Evolutionary conservation across 169 alveolate species (phyloP).

Genomic region (Cryptosporidium meleagridis): DNA sequence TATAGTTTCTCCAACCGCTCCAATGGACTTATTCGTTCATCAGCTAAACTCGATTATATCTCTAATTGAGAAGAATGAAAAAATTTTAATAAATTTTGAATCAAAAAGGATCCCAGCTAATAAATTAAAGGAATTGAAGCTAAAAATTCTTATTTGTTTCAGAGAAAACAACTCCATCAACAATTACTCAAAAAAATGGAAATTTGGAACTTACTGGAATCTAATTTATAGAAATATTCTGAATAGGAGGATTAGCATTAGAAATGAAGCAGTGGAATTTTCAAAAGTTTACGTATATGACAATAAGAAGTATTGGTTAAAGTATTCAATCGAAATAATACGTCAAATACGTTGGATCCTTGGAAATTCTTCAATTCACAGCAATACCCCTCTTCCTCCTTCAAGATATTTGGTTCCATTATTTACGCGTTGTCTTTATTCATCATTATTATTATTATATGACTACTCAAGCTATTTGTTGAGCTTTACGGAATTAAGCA

Average conservation of each 20-base stretch:
- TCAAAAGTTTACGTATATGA: conserved; percentile 62
- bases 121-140: neutral
- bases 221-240: conserved; percentile 61
- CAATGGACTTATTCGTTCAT: conserved; percentile 61
- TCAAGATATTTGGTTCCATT: conserved; percentile 61
- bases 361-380: conserved; percentile 49
- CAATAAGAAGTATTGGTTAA: conserved; percentile 50
- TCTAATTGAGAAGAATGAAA: conserved; percentile 28
- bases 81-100: conserved; percentile 1
- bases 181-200: conserved; percentile 62
- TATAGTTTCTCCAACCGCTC: conserved; percentile 54
- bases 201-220: conserved; percentile 69
- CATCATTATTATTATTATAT: conserved; percentile 37
- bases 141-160: conserved; percentile 21
- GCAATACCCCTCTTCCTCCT: conserved; percentile 53
- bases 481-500: conserved; percentile 2
- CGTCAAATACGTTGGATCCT: conserved; percentile 72
- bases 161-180: conserved; percentile 27
- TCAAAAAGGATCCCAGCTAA: neutral
- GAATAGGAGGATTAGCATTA: conserved; percentile 48
- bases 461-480: conserved; percentile 39
- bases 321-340: conserved; percentile 60
- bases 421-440: conserved; percentile 62
- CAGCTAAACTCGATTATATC: conserved; percentile 32
- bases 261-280: conserved; percentile 63